phyloP scores from a whole-genome alignment of 2,329 filamentous ascomycete species.

The Leptographium radiaticola region DNA sequence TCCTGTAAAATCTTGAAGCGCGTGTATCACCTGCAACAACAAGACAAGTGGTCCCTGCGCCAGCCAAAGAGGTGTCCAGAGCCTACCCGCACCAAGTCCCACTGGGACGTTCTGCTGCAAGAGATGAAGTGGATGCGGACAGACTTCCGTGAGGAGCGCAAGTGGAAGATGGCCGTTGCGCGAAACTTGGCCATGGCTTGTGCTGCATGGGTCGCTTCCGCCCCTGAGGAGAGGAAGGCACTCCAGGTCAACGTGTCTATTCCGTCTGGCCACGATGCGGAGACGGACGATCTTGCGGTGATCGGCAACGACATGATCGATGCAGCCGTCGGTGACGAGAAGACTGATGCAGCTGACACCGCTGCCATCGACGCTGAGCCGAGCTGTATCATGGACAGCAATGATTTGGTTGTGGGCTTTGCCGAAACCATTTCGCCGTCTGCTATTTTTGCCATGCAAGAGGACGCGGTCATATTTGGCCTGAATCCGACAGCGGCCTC shows the following conservation, averaged over 20 bases:
- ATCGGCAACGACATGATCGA: constrained; percentile 12
- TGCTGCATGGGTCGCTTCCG: constrained; percentile 63
- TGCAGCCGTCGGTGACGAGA: constrained; percentile 1
- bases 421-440: constrained; percentile 50
- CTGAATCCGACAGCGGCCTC: constrained; percentile 61
- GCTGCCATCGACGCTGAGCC: constrained; percentile 27
- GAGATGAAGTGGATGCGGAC: constrained; percentile 98
- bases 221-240: constrained; percentile 45
- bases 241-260: constrained; percentile 54
- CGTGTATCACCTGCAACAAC: constrained; percentile 82
- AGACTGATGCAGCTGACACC: constrained; percentile 23
- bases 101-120: constrained; percentile 75
- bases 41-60: constrained; percentile 82
- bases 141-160: constrained; percentile 85
- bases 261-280: constrained; percentile 20
- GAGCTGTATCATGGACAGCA: constrained; percentile 30
- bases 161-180: constrained; percentile 79
- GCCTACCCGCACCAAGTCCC: constrained; percentile 60
- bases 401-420: constrained; percentile 4
- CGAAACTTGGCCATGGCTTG: constrained; percentile 72
- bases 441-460: constrained; percentile 69
- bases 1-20: constrained; percentile 75
- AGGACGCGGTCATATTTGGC: constrained; percentile 70
- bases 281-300: constrained; percentile 7
- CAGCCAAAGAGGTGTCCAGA: constrained; percentile 79